phyloP scores from a whole-genome alignment of 2,329 filamentous ascomycete genomes.

The Alternaria triticina region DNA sequence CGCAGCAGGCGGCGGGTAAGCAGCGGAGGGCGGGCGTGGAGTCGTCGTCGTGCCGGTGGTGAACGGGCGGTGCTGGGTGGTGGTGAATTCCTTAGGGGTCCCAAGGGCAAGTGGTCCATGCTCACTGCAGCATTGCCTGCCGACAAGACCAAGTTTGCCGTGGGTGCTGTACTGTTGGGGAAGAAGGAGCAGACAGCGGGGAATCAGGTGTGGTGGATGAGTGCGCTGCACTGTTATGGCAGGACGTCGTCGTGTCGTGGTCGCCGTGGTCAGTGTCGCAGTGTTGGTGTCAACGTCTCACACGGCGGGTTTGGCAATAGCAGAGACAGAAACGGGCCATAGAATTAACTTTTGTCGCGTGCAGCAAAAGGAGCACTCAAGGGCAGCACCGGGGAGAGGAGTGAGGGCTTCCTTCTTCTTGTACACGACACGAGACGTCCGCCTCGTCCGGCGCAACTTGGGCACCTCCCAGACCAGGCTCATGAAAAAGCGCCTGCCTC shows the following conservation, averaged over 20 bases:
- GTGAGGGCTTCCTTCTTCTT: conserved; percentile 15
- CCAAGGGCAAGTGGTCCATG: conserved; percentile 18
- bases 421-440: conserved; percentile 8
- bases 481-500: not conserved
- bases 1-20: conserved; percentile 33
- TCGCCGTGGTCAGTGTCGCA: not conserved
- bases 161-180: not conserved
- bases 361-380: not conserved
- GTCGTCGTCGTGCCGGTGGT: conserved; percentile 31
- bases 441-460: conserved; percentile 5
- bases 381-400: too few species aligned
- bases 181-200: not conserved
- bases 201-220: not conserved
- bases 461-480: not conserved
- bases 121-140: conserved; percentile 14
- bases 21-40: conserved; percentile 36
- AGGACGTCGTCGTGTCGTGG: not conserved
- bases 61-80: conserved; percentile 10
- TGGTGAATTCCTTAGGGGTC: conserved; percentile 16
- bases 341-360: not conserved
- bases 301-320: not conserved
- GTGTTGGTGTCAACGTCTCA: conserved; percentile 8
- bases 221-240: not conserved
- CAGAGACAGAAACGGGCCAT: not conserved
- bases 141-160: not conserved